Evolutionary conservation across 1,139 yeast species (phyloP), one percentile per base, ranked within the genome.

Genomic region (Zygosaccharomyces sapae): DNA sequence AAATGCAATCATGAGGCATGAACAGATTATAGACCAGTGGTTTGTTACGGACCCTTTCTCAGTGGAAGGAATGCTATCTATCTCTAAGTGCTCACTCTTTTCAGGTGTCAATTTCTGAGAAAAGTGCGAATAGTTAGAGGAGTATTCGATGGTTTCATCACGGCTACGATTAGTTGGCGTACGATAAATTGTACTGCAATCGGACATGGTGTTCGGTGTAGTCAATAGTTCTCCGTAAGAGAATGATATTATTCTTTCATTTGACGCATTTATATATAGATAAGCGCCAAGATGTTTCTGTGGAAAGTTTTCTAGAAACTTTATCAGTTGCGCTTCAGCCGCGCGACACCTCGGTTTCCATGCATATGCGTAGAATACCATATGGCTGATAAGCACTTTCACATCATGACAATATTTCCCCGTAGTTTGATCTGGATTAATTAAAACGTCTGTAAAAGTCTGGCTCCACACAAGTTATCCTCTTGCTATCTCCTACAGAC

Each of bases 1-100:
- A 57, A 81, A 79, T 50, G 86, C 83, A 49, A 74, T 80, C 74
- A 64, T 71, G 30, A 45, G 38, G 35, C 48, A 41, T 41, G 43
- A 41, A 29, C 43, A 27, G n/a, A 45, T 33, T n/a, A 45, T 45
- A 10, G 45, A 37, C 13, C 31, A 18, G 13, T 45, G 41, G 13
- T 41, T 40, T 7, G 19, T 38, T 7, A 29, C 13, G 7, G 45
- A 44, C 10, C 37, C 35, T n/a, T 33, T 40, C 12, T 27, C 38
- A 9, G 38, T 16, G 12, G 22, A 22, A 8, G 20, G 30, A 20
- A 24, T 12, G 24, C 33, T 40, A 7, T n/a, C n/a, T 5, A 37
- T 30, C 12, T 37, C 40, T 9, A 37, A 19, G n/a, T 37, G 20
- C 12, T 37, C 31, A 25, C 20, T 24, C 16, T 37, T 24, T 25